Base-by-base conservation (phyloP, 306 rosid genomes). In the Gynostemma pentaphyllum region DNA sequence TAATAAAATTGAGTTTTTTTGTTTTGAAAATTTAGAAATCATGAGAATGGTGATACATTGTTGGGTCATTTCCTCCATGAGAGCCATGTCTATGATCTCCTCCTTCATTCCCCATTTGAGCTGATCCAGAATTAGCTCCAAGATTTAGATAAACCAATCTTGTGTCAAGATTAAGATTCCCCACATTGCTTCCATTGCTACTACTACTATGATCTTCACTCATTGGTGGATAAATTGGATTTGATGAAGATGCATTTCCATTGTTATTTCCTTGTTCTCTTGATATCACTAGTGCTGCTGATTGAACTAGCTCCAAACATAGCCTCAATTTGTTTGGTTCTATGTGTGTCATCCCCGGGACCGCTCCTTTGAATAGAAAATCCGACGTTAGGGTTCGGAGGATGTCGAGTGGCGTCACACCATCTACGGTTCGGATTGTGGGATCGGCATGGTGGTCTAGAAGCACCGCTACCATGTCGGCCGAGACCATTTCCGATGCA, bases 391-490 rank as follows among this genome's bases (percentile, higher is more conserved):
- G 95, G 95, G 99, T 94, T 88, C 99, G 69, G 0, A 94, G 83
- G 0, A 89, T 85, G 70, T 94, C 99, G 0, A 94, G 76, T 0
- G 99, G 95, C 0, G 97, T 94, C 12, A 94, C 79, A 1, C 88
- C 95, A 0, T 86, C 94, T 0, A 94, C 79, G 0, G 99, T 94
- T 9, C 99, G 70, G 4, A 88, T 92, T 29, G 89, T 94, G 0
- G 99, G 99, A 24, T 94, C 99, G 0, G 99, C 99, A 52, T 94
- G 99, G 89, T 94, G 99, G 75, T 94, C 99, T 0, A 94, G 97
- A 1, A 94, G 79, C 0, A 94, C 99, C 0, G 99, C 94, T 27
- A 94, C 99, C 99, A 94, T 94, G 74, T 94, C 99, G 0, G 99
- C 94, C 0, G 99, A 94, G 9, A 94, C 97, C 95, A 94, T 86